Base-by-base conservation (phyloP, 805 yeast species). In the Wickerhamomyces ciferrii region DNA sequence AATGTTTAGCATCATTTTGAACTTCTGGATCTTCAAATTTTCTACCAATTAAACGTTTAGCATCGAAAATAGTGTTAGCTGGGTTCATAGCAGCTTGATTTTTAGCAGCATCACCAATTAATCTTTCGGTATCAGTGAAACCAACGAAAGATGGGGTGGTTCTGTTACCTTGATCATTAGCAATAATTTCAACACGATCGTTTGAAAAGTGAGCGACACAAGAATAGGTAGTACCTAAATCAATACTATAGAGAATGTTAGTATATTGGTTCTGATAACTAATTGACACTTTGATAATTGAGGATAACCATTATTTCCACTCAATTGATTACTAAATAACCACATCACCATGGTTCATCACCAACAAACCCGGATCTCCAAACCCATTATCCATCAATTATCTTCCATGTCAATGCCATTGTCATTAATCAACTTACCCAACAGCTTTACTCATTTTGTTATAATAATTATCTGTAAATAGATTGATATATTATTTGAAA, bases 161-260 rank as follows among this genome's bases (percentile, higher is more conserved):
- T 78, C 97, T 86, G 74, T 89, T 88, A 75, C 97, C 97, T 74
- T 90, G 97, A 70, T 90, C 97, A 64, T 90, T 90, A 53, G 97
- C 96, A 54, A 90, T 75, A 59, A 90, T 90, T 65, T 90, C 97
- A 43, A 92, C 96, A 62, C 90, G 78, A 61, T 91, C 95, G 58
- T 83, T 80, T 61, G 78, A 79, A 85, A 81, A 80, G 42, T 80
- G 89, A 57, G 96, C 97, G 47, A 91, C 97, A 82, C 97, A 91
- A 2, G 97, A 90, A 73, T 91, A 91, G 2, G 97, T 91, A 51
- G 97, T 91, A 68, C 99, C 99, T 72, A 92, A 79, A 76, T 92
- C 98, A 64, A 92, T 92, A 72, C 98, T 37, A 13, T 20, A 21
- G 5, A 2, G 18, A 14, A 18, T 11, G 39, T 37, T 37, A 37